phyloP scores from a whole-genome alignment of 768 basidiomycete genomes.

The Dictyophora rubrovolvata region DNA sequence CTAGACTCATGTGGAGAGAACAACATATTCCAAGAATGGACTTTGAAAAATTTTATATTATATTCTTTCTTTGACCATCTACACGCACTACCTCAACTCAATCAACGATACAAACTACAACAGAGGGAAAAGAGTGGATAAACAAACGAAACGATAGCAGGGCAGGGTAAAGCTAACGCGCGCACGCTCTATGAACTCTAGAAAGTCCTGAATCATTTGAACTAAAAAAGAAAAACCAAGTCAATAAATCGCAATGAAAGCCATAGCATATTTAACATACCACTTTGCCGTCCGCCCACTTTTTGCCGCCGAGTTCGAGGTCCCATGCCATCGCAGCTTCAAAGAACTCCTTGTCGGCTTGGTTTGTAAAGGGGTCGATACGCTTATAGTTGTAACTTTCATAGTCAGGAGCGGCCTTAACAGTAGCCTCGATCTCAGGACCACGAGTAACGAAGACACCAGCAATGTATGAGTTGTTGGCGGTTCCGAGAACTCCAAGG shows the following conservation, averaged over 20 bases:
- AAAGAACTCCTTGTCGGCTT: slow-evolving; percentile 79
- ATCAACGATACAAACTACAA: neutral
- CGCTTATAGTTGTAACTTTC: slow-evolving; percentile 78
- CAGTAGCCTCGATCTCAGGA: slow-evolving; percentile 54
- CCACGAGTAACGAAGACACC: slow-evolving; percentile 83
- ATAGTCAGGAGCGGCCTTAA: slow-evolving; percentile 81
- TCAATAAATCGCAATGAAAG: neutral
- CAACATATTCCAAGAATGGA: neutral
- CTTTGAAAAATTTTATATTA: neutral
- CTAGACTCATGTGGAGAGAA: no score
- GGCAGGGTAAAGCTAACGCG: neutral
- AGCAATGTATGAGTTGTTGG: slow-evolving; percentile 69
- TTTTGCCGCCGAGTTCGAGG: slow-evolving; percentile 77
- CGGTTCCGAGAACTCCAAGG: slow-evolving; percentile 76
- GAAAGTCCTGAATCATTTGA: slow-evolving; percentile 19
- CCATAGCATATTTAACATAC: slow-evolving; percentile 36
- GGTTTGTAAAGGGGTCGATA: slow-evolving; percentile 57
- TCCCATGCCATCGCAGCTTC: slow-evolving; percentile 93
- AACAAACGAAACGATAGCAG: neutral
- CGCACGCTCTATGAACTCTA: neutral
- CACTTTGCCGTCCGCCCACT: slow-evolving; percentile 86
- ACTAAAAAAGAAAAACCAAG: slow-evolving; percentile 13
- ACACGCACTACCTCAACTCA: neutral
- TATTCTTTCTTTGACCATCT: neutral
- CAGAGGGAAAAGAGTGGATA: neutral